Evolutionary conservation across 345 rosid species (phyloP), one percentile per base, ranked within the genome.

Genomic region (Eucalyptus albens): DNA sequence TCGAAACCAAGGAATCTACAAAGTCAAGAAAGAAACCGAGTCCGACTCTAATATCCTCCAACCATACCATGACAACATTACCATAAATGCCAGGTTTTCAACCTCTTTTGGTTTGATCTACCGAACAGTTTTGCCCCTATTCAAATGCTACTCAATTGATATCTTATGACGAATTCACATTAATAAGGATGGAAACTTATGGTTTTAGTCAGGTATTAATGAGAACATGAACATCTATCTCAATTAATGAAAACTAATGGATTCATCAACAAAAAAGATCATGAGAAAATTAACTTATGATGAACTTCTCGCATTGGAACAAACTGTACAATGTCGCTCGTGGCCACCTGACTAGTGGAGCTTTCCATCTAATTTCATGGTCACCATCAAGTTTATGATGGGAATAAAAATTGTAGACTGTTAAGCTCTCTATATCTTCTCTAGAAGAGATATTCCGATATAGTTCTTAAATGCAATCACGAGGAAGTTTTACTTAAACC

Each of bases 311-410:
- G 93, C 96, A 96, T 94, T 6, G 98, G 98, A 31, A 97, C 95
- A 50, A 97, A 96, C 55, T 97, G 99, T 83, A 96, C 98, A 33
- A 96, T 96, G 90, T 97, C 97, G 29, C 98, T 89, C 19, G 97
- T 94, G 89, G 99, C 97, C 53, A 95, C 83, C 47, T 95, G 94
- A 87, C 95, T 97, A 3, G 94, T 94, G 42, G 96, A 92, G 86
- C 98, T 97, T 93, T 96, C 97, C 87, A 96, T 87, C 95, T 91
- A 16, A 42, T 50, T 65, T 98, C 98, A 19, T 95, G 92, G 88
- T 96, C 99, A 67, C 94, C 99, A 92, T 96, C 98, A 87, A 95
- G 95, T 87, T 93, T 89, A 96, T 97, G 93, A 22, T 42, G 21
- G 7, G 11, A 33, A 33, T 69, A 69, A 69, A 69, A 33, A 31